Evolutionary conservation across 257 asterid genomes (phyloP), one percentile per base, ranked within the genome.

Genomic region (Penstemon davidsonii): DNA sequence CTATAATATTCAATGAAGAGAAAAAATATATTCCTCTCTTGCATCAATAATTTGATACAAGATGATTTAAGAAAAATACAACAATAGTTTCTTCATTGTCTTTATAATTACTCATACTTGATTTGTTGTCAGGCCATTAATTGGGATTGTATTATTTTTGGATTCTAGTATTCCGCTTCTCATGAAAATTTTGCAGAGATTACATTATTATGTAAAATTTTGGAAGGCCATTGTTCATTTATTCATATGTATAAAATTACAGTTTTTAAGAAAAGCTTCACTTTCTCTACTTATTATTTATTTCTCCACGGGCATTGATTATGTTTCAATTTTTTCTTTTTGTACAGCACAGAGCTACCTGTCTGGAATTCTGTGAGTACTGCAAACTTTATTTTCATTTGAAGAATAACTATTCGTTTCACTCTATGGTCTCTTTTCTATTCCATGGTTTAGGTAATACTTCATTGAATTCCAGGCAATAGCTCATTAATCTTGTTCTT

Each of bases 291-390:
- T 45, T 54, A 6, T 62, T 79, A 12, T 41, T 15, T 60, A 60
- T 46, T 4, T 46, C 62, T 51, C 60, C 61, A 53, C 39, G 8
- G 61, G 43, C 37, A 72, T 46, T 87, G 67, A 85, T 72, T n/a
- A 51, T 72, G 62, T 68, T 60, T 63, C 33, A 25, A 25, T 58
- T 25, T 25, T 25, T 66, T 54, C 72, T 62, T 58, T 15, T 73
- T 65, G 56, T 79, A 71, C 96, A 94, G 99, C 49, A 91, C 97
- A 7, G 82, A 86, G 78, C 83, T 71, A 81, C 99, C 99, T 62
- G 74, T 75, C 71, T 94, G 99, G 99, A 91, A 85, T 79, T 80
- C 99, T 72, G 99, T 93, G 81, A 90, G 98, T 93, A 79, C 57
- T 44, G 11, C 63, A 60, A 72, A 59, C 74, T 66, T 69, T 78